Evolutionary conservation across 139 green algal genomes (phyloP).

Genomic region (Mesotaenium endlicherianum): DNA sequence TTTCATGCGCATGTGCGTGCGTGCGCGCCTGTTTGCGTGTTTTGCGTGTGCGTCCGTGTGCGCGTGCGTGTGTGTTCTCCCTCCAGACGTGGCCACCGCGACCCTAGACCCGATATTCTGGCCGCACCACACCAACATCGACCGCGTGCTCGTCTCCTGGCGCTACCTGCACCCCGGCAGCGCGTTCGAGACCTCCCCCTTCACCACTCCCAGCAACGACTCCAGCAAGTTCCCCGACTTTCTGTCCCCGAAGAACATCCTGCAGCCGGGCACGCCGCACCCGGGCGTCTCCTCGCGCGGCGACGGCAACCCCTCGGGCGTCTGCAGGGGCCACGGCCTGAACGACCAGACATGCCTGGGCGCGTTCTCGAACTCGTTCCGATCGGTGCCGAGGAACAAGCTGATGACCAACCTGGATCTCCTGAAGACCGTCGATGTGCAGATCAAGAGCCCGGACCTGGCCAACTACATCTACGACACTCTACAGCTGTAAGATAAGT

Average conservation of each 20-base stretch:
- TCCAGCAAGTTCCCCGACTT: conserved; percentile 2
- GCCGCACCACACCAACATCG: conserved; percentile 7
- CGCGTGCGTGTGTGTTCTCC: too few species aligned
- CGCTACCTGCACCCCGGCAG: background rate
- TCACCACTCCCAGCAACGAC: background rate
- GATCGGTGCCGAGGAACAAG: too few species aligned
- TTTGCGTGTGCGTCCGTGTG: too few species aligned
- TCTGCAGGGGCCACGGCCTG: background rate
- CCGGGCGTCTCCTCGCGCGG: background rate
- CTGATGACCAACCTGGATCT: background rate
- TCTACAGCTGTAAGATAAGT: too few species aligned
- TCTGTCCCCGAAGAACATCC: background rate
- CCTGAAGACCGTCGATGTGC: background rate
- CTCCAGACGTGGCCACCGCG: background rate
- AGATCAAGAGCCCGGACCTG: background rate
- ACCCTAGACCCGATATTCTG: conserved; percentile 4
- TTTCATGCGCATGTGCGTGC: too few species aligned
- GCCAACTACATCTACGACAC: conserved; percentile 12
- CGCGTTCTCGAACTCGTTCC: background rate
- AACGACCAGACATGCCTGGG: background rate
- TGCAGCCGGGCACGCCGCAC: background rate
- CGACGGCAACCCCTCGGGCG: background rate
- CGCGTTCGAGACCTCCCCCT: background rate
- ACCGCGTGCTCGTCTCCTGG: background rate
- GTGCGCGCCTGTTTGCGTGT: too few species aligned